These are phyloP conservation scores for Anthostomella pinea DNA, from an alignment of 2,329 filamentous ascomycete genomes.

Conservation along the genomic window DNA sequence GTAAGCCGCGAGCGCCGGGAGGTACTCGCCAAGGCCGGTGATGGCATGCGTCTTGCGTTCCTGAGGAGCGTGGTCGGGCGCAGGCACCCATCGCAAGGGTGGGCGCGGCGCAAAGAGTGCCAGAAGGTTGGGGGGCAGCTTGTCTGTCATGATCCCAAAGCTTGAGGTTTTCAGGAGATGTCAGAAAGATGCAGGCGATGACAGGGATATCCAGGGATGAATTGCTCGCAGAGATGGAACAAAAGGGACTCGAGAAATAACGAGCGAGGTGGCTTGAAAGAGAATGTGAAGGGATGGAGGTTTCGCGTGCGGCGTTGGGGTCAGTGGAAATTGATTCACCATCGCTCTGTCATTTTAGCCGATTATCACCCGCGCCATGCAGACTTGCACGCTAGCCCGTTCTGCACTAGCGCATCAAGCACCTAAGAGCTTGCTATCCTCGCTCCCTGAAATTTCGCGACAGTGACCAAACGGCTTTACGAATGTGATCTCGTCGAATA, in stretches of 20 bases:
- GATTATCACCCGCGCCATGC: neutral
- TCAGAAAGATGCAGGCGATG: slow-evolving; percentile 1
- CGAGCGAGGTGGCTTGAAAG: slow-evolving; percentile 13
- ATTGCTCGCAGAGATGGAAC: slow-evolving; percentile 1
- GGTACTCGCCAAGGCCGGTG: slow-evolving; percentile 69
- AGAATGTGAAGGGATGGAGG: slow-evolving; percentile 7
- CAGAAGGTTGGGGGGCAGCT: slow-evolving; percentile 87
- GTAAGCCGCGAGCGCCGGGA: slow-evolving; percentile 73
- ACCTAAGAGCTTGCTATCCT: slow-evolving; percentile 2
- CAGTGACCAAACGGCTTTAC: slow-evolving; percentile 2
- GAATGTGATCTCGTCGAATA: slow-evolving; percentile 1
- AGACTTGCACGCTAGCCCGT: neutral
- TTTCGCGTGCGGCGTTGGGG: slow-evolving; percentile 28
- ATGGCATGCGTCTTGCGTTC: slow-evolving; percentile 74
- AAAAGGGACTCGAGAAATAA: slow-evolving; percentile 13
- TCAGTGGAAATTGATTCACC: slow-evolving; percentile 3
- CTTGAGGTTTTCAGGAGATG: too few species aligned
- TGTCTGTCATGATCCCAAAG: slow-evolving; percentile 86
- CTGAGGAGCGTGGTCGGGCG: slow-evolving; percentile 78
- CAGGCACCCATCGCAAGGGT: slow-evolving; percentile 83
- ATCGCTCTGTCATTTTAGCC: too few species aligned
- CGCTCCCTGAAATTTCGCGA: slow-evolving; percentile 17
- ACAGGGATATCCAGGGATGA: slow-evolving; percentile 2
- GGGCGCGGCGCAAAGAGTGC: slow-evolving; percentile 94
- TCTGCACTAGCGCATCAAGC: slow-evolving; percentile 3